These are phyloP conservation scores for Phytophthora uliginosa DNA, from an alignment of 352 stramenopile genomes.

Conservation along the genomic window DNA sequence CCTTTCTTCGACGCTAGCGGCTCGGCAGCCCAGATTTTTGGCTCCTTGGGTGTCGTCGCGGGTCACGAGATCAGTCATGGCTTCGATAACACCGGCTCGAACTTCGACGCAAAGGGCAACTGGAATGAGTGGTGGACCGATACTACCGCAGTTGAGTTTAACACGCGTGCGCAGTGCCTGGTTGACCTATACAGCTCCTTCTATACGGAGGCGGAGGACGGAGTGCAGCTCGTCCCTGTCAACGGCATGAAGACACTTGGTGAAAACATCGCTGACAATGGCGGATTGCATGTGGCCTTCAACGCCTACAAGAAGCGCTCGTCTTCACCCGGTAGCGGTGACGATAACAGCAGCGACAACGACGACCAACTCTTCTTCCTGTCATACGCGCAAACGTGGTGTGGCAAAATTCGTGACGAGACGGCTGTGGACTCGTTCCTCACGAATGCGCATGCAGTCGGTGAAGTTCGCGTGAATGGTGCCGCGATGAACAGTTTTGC, in stretches of 20 bases:
- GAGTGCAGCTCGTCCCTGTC: conserved; percentile 49
- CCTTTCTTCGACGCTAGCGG: conserved; percentile 91
- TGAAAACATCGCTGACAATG: conserved; percentile 86
- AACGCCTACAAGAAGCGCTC: conserved; percentile 57
- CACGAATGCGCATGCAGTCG: conserved; percentile 56
- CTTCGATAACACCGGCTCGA: conserved; percentile 93
- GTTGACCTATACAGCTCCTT: conserved; percentile 64
- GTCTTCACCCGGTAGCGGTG: not conserved
- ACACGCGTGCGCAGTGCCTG: conserved; percentile 63
- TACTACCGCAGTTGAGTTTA: conserved; percentile 77
- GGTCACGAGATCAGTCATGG: conserved; percentile 96
- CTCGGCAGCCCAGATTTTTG: conserved; percentile 92
- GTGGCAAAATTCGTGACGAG: conserved; percentile 56
- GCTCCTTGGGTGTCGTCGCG: conserved; percentile 91
- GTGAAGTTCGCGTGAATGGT: conserved; percentile 72
- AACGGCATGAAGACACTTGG: conserved; percentile 72
- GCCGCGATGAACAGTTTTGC: conserved; percentile 68
- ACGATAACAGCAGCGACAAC: conserved; percentile 30
- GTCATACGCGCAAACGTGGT: conserved; percentile 74
- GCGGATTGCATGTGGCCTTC: conserved; percentile 63
- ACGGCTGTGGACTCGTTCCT: conserved; percentile 45
- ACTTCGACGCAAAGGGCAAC: conserved; percentile 90
- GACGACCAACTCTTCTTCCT: conserved; percentile 73
- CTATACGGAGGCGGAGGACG: conserved; percentile 41
- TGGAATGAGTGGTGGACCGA: conserved; percentile 93